Base-by-base conservation (phyloP, 768 basidiomycete species). In the Hericium rajendrae region DNA sequence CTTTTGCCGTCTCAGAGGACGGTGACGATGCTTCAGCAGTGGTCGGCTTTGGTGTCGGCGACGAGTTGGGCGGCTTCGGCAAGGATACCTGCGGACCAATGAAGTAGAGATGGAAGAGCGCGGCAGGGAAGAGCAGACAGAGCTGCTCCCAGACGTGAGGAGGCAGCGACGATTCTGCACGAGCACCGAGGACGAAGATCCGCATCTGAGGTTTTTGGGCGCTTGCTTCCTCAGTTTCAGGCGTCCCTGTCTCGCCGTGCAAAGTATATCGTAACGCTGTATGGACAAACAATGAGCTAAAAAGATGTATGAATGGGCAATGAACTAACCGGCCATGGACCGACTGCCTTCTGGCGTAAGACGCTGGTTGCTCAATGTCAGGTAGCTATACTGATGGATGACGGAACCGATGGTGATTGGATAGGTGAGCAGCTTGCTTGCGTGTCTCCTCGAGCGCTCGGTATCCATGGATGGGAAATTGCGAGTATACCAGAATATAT, bases 401-500 rank as follows among this genome's bases (percentile, higher is more conserved):
- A 86, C 80, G 46, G 87, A 85, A 24, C 89, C 95, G 65, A 99
- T 87, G 28, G 95, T 94, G 60, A 97, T 84, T 2, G 97, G 97
- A 70, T 92, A 98, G 18, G 93, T 94, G 61, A 99, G 78, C 48
- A 98, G 75, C 74, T 97, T 98, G 72, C 90, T 94, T 20, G 94
- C 88, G 70, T 97, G 94, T 67, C 97, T 77, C 62, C 91, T 78
- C 40, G 92, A 88, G 46, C 94, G 86, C 64, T 97, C 93, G 0
- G 86, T 85, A 70, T 99, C 91, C 85, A 98, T 94, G 6, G 94
- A 97, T 16, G 87, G 80, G 71, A 94, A 98, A 15, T 86, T 86
- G 40, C 97, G 84, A 2, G 97, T 98, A 70, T 95, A 99, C 91
- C 91, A 93, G 67, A 94, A 93, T 3, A 95, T 80, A 69, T 99